Evolutionary conservation across 2,329 filamentous ascomycete genomes (phyloP).

Genomic region (Aspergillus intermedius): DNA sequence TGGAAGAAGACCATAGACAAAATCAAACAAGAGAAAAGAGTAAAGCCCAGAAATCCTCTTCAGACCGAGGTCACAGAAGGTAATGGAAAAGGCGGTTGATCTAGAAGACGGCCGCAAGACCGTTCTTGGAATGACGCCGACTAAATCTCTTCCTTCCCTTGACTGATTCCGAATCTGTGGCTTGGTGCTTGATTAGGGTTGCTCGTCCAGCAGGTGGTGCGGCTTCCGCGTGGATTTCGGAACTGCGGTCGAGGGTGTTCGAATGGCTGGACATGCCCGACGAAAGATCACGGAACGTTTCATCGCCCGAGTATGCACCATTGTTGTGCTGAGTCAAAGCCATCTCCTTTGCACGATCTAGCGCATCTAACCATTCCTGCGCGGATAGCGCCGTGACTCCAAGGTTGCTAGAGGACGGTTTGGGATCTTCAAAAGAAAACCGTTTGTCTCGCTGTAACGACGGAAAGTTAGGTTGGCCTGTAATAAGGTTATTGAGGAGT

Average conservation of each 20-base stretch:
- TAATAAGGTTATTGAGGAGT: constrained; percentile 1
- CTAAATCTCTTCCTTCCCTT: constrained; percentile 67
- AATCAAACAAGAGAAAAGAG: neutral
- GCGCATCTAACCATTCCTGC: constrained; percentile 85
- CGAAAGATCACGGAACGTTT: constrained; percentile 60
- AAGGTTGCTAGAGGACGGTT: constrained; percentile 58
- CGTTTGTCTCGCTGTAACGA: constrained; percentile 69
- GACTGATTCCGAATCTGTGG: constrained; percentile 46
- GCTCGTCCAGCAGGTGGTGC: constrained; percentile 37
- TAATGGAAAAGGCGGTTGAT: neutral
- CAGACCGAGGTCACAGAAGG: neutral
- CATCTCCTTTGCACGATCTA: constrained; percentile 80
- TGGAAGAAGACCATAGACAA: neutral
- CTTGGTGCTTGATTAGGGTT: constrained; percentile 37
- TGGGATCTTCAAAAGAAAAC: constrained; percentile 90
- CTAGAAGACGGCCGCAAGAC: constrained; percentile 81
- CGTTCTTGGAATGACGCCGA: constrained; percentile 88
- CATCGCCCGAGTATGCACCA: constrained; percentile 61
- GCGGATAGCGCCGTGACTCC: constrained; percentile 63
- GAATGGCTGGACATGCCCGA: constrained; percentile 64
- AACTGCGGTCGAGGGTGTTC: constrained; percentile 38
- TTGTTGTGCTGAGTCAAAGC: constrained; percentile 66
- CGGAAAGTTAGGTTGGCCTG: neutral
- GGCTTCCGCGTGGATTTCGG: constrained; percentile 33
- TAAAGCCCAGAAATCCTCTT: neutral